These are phyloP conservation scores for Austroboletus rostrupii DNA, from an alignment of 1,284 basidiomycete species.

Conservation along the genomic window DNA sequence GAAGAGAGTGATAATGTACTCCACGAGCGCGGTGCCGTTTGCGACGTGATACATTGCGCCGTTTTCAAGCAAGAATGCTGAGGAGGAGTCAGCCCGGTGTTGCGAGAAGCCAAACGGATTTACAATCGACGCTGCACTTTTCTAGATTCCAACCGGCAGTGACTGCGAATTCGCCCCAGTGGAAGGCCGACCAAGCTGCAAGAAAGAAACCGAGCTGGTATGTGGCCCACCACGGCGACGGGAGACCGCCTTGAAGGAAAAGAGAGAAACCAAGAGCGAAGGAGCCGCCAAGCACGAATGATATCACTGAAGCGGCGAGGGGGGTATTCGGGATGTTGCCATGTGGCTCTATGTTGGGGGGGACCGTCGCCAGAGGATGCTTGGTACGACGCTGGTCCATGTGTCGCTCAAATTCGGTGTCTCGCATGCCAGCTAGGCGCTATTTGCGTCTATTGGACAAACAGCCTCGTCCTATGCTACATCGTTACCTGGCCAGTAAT, in stretches of 20 bases:
- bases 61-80: constrained; percentile 94
- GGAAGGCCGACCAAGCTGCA: constrained; percentile 80
- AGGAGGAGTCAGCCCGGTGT: neutral
- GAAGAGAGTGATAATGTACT: constrained; percentile 75
- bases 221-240: constrained; percentile 59
- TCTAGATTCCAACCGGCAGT: constrained; percentile 94
- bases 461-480: constrained; percentile 16
- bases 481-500: constrained; percentile 9
- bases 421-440: constrained; percentile 8
- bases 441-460: constrained; percentile 19
- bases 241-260: constrained; percentile 45
- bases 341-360: constrained; percentile 42
- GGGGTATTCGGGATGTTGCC: constrained; percentile 83
- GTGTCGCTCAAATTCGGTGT: constrained; percentile 44
- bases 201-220: constrained; percentile 81
- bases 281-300: constrained; percentile 67
- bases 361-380: constrained; percentile 53
- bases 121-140: constrained; percentile 91
- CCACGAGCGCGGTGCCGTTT: constrained; percentile 72
- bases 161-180: constrained; percentile 92
- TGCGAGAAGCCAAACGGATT: constrained; percentile 32
- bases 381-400: constrained; percentile 38
- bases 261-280: constrained; percentile 55
- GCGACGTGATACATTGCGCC: constrained; percentile 84
- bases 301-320: constrained; percentile 65